Evolutionary conservation across 2,329 filamentous ascomycete genomes (phyloP).

Genomic region (Blastomyces parvus): DNA sequence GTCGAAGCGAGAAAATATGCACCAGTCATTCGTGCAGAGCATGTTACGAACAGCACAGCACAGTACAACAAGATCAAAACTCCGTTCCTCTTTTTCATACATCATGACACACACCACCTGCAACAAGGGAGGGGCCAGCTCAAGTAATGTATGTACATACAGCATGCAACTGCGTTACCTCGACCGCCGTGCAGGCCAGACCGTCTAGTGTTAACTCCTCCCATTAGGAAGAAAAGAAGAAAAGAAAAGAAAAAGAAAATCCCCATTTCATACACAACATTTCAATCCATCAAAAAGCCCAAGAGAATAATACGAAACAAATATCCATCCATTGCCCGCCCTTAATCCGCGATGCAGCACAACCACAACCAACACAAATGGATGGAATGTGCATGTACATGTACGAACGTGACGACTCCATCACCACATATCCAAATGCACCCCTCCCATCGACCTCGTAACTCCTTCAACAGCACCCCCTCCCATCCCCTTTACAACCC

Average conservation of each 20-base stretch:
- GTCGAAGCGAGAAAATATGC: not conserved
- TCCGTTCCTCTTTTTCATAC: not conserved
- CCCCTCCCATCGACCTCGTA: not conserved
- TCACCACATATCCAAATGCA: conserved; percentile 1
- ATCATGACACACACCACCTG: not conserved
- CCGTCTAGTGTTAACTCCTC: not conserved
- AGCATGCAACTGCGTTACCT: not conserved
- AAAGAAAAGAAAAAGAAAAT: not conserved
- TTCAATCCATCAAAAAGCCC: not conserved
- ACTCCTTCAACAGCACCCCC: not conserved
- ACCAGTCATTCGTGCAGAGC: not conserved
- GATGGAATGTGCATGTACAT: too few species aligned
- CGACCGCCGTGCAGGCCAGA: not conserved
- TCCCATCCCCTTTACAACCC: not conserved
- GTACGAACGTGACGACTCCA: not conserved
- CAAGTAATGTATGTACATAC: not conserved
- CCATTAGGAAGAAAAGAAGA: too few species aligned
- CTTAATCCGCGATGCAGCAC: not conserved
- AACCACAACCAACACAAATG: not conserved
- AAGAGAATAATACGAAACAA: not conserved
- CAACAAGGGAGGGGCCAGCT: not conserved
- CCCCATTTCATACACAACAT: not conserved
- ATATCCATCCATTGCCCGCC: not conserved
- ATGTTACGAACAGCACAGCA: too few species aligned
- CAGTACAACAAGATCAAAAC: not conserved